phyloP scores from a whole-genome alignment of 2,329 filamentous ascomycete genomes.

The Cladophialophora carrionii region DNA sequence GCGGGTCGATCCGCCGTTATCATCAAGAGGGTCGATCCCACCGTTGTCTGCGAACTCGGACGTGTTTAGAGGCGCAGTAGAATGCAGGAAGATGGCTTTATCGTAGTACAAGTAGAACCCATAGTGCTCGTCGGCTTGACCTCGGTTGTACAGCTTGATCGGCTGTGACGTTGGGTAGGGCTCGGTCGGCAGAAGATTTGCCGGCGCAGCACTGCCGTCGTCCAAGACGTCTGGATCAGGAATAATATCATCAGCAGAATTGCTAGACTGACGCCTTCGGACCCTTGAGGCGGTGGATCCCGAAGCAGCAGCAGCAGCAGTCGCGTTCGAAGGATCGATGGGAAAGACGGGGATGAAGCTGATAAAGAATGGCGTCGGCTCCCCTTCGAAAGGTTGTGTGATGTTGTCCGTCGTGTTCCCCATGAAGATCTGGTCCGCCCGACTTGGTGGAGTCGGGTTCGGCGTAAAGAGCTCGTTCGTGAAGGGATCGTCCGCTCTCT shows the following conservation, averaged over 20 bases:
- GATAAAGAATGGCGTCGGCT: slow-evolving; percentile 87
- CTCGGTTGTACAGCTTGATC: slow-evolving; percentile 81
- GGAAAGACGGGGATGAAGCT: slow-evolving; percentile 61
- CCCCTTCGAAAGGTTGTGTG: slow-evolving; percentile 72
- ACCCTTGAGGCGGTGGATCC: slow-evolving; percentile 34
- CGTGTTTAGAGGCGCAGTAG: slow-evolving; percentile 27
- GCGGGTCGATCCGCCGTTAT: slow-evolving; percentile 56
- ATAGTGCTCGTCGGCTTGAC: slow-evolving; percentile 79
- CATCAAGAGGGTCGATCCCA: slow-evolving; percentile 46
- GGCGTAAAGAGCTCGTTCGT: slow-evolving; percentile 47
- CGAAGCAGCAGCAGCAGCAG: slow-evolving; percentile 22
- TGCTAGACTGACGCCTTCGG: slow-evolving; percentile 36
- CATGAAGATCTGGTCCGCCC: slow-evolving; percentile 75
- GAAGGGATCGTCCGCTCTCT: slow-evolving; percentile 43
- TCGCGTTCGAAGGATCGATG: slow-evolving; percentile 44
- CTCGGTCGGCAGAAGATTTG: slow-evolving; percentile 68
- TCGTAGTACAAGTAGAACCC: slow-evolving; percentile 93
- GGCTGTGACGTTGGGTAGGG: slow-evolving; percentile 67
- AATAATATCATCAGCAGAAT: slow-evolving; percentile 31
- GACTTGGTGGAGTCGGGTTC: slow-evolving; percentile 53
- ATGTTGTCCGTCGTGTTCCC: slow-evolving; percentile 83
- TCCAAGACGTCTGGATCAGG: slow-evolving; percentile 33
- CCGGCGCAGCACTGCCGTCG: slow-evolving; percentile 72
- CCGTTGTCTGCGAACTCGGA: slow-evolving; percentile 32
- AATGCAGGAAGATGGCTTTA: slow-evolving; percentile 74